These are phyloP conservation scores for Hysterium pulicare DNA, from an alignment of 2,329 filamentous ascomycete species.

Conservation along the genomic window DNA sequence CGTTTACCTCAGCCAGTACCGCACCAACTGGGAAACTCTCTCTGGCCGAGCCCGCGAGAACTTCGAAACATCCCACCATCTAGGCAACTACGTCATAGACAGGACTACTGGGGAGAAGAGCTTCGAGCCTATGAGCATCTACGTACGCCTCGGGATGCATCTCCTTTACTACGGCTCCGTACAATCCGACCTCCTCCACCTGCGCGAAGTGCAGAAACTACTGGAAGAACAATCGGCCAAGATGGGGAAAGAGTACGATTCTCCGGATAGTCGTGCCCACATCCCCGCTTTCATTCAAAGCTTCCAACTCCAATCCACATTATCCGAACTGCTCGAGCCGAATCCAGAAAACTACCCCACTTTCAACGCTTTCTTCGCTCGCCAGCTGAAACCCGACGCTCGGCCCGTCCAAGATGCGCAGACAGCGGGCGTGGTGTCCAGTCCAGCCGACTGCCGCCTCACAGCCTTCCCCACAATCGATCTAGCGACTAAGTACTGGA, in stretches of 20 bases:
- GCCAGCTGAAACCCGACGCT: conserved; percentile 34
- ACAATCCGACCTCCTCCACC: conserved; percentile 39
- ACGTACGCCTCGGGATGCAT: conserved; percentile 44
- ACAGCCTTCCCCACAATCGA: conserved; percentile 38
- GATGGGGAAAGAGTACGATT: conserved; percentile 42
- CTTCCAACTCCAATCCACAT: conserved; percentile 31
- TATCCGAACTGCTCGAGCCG: conserved; percentile 36
- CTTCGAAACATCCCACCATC: conserved; percentile 15
- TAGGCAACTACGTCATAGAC: conserved; percentile 46
- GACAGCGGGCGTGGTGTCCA: conserved; percentile 27
- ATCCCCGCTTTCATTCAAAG: conserved; percentile 41
- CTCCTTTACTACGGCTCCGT: conserved; percentile 42
- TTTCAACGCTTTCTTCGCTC: conserved; percentile 45
- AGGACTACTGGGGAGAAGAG: conserved; percentile 38
- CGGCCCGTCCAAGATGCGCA: conserved; percentile 37
- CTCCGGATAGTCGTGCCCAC: conserved; percentile 32
- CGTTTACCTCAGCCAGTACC: not conserved
- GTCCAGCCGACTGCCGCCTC: conserved; percentile 40
- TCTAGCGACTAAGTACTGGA: conserved; percentile 42
- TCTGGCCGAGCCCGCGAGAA: too few relatives aligned
- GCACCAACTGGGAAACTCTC: not conserved
- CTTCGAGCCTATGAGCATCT: conserved; percentile 44
- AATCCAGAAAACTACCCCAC: conserved; percentile 37
- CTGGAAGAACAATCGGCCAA: conserved; percentile 38
- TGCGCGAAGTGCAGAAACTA: conserved; percentile 28